Base-by-base conservation (phyloP, 495 filamentous ascomycete species). In the Pseudoneurospora amorphoporcata region DNA sequence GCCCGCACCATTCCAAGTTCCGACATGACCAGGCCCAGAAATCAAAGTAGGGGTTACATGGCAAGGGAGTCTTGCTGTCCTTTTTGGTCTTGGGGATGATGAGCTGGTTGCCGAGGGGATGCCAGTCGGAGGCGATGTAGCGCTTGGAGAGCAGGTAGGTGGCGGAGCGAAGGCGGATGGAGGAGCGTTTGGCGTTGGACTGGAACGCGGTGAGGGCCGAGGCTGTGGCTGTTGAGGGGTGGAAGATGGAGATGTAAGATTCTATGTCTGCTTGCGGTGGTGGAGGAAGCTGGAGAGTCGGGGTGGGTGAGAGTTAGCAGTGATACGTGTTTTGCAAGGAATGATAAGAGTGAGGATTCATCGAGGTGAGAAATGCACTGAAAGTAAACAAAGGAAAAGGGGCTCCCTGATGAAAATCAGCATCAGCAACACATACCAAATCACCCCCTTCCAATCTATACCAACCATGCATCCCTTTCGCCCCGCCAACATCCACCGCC, bases 221-320 rank as follows among this genome's bases (percentile, higher is more conserved):
- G 19, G 82, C 32, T 6, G 87, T 86, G 38, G 81, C 77, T 2
- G 84, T 85, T 1, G 78, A 72, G 14, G 88, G 82, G 37, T 77
- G 72, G 81, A 90, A 91, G 76, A 91, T 82, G 53, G 82, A 79
- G n/a, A 84, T 86, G 81, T 91, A 91, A 38, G 87, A 82, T 23
- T 79, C 75, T 41, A 87, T 85, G 76, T 91, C 88, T 38, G 82
- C 69, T 16, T 74, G 73, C 0, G 85, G 79, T 3, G 86, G 87
- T 19, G 84, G 82, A 1, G 78, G 75, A 75, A 82, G 86, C 77
- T 82, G 47, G 19, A 58, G 19, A 14, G 47, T 58, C 29, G 23
- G 5, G 23, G 70, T 74, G 68, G 43, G 75, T 72, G 76, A 70
- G 70, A 8, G 38, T 71, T 72, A 75, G 69, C 19, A 38, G 29